Percentiles rank a stretch among this genome's conserved stretches.
phyloP scores from a whole-genome alignment of 2,329 filamentous ascomycete genomes.

The Xylaria sp. region DNA sequence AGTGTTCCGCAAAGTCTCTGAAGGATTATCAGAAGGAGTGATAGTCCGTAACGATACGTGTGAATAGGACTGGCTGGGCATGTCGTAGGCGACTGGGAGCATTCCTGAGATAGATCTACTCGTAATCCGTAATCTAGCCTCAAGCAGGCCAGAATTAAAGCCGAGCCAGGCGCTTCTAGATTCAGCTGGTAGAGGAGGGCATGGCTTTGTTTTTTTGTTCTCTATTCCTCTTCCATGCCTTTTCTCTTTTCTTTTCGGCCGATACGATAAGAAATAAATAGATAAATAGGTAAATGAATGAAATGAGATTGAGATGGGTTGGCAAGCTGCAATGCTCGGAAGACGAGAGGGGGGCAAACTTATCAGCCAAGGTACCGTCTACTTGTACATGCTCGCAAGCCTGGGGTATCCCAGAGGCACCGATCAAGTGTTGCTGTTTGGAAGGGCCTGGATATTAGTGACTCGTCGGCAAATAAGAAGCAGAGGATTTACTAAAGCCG shows the following conservation, averaged over 20 bases:
- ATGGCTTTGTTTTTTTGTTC: background rate
- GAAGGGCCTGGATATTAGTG: background rate
- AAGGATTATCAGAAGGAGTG: background rate
- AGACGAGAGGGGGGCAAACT: background rate
- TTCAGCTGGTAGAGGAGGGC: background rate
- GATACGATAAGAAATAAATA: conserved; percentile 1
- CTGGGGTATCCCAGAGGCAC: background rate
- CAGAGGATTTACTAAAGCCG: background rate
- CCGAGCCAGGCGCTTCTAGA: conserved; percentile 7
- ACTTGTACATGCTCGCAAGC: background rate
- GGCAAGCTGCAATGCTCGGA: background rate
- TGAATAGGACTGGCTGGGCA: background rate
- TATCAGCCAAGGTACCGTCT: background rate
- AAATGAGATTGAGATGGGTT: background rate
- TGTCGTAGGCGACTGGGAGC: background rate
- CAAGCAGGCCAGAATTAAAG: background rate
- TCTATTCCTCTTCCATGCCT: background rate
- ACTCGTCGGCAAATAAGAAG: background rate
- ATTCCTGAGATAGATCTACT: background rate
- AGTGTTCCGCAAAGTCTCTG: background rate
- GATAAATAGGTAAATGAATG: background rate
- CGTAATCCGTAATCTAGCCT: background rate
- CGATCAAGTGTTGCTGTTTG: background rate
- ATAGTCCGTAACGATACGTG: background rate
- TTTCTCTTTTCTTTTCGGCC: background rate